Conservation (phyloP, 768 basidiomycete species). For the Panellus pusillus region DNA sequence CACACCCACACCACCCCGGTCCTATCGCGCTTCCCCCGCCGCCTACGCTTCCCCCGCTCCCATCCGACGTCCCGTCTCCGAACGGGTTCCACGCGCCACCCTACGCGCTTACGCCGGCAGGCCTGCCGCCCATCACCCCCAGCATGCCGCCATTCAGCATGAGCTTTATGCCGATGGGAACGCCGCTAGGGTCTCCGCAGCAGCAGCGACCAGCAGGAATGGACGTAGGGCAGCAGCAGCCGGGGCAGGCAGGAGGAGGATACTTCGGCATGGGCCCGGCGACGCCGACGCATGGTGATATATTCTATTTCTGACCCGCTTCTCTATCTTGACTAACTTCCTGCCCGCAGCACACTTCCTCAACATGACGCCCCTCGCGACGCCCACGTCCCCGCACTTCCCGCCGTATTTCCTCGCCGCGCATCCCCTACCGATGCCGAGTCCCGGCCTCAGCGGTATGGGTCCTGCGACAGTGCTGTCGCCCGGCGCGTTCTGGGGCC, state of each 20-base stretch:
- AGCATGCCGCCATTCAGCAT: constrained; percentile 96
- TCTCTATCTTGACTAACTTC: not conserved
- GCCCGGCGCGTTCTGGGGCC: constrained; percentile 75
- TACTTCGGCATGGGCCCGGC: constrained; percentile 19
- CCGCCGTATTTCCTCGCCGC: constrained; percentile 13
- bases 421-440: not conserved
- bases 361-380: constrained; percentile 22
- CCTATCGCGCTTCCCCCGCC: constrained; percentile 70
- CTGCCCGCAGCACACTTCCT: constrained; percentile 15
- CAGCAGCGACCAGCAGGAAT: not conserved
- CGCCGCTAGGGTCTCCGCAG: constrained; percentile 10
- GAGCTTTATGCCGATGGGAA: constrained; percentile 37
- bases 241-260: not conserved
- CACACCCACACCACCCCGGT: constrained; percentile 61
- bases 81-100: constrained; percentile 36
- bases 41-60: constrained; percentile 32
- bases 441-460: not conserved
- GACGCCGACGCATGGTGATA: constrained; percentile 17
- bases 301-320: not conserved
- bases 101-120: constrained; percentile 64
- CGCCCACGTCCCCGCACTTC: constrained; percentile 20
- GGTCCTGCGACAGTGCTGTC: constrained; percentile 47
- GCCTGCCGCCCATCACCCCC: constrained; percentile 92
- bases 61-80: constrained; percentile 19
- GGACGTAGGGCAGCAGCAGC: not conserved